Conservation (phyloP, 2,329 filamentous ascomycete species). For the Aspergillus sp. region DNA sequence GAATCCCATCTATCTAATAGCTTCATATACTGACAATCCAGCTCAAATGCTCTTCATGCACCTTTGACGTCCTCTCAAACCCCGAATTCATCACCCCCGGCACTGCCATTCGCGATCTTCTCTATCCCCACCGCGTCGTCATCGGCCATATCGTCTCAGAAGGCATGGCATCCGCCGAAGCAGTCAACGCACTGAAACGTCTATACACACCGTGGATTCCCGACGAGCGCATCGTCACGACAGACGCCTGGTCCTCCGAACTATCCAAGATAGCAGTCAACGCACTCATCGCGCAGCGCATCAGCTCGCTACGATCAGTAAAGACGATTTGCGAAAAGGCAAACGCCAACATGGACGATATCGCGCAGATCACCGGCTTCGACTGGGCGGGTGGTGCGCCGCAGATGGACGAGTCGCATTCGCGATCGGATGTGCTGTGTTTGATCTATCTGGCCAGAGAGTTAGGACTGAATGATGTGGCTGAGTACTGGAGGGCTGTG, state of each 20-base stretch:
- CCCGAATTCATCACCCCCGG: conserved; percentile 15
- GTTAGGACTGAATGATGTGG: conserved; percentile 11
- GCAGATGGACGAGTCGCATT: no score
- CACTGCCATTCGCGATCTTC: conserved; percentile 7
- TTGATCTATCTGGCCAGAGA: conserved; percentile 13
- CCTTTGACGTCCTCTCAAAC: conserved; percentile 16
- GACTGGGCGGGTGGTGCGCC: no score
- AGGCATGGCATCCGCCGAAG: conserved; percentile 8
- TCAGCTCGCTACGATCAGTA: no score
- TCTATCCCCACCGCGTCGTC: conserved; percentile 12
- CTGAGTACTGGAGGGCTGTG: conserved; percentile 13
- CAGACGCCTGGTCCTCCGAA: background rate
- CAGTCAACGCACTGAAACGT: conserved; percentile 9
- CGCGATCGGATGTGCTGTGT: conserved; percentile 10
- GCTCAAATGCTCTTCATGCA: conserved; percentile 10
- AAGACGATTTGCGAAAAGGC: conserved; percentile 8
- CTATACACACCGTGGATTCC: conserved; percentile 13
- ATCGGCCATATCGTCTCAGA: conserved; percentile 14
- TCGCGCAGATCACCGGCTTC: no score
- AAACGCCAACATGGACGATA: conserved; percentile 1
- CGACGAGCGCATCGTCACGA: background rate
- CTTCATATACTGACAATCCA: background rate
- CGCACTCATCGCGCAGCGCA: background rate
- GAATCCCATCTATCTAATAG: background rate
- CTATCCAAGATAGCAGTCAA: background rate